Evolutionary conservation across 192 early-diverging fungal species (phyloP), one percentile per base, ranked within the genome.

Genomic region (Anaeromyces robustus): DNA sequence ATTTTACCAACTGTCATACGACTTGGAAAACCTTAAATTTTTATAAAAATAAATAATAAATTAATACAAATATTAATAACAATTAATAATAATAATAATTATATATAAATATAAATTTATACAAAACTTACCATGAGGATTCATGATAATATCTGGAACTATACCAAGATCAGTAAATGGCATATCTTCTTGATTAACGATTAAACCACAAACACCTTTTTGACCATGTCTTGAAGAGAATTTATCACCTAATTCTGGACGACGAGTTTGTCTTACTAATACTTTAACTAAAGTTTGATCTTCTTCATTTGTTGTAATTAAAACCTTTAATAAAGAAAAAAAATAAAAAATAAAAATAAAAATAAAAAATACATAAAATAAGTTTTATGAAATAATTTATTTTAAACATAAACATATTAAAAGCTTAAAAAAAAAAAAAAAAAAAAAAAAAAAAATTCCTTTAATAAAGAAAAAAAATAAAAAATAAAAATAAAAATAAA

Each of bases 1-100:
- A 99, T 96, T 86, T 99, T 97, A 77, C 97, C 97, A 4, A 99
- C 95, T 30, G 97, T 99, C 97, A 99, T 99, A 86, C 97, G 95
- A 30, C 93, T 94, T 34, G 97, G 97, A 89, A 99, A 97, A 82
- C 96, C 52, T 68, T 68, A 22, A 52, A 14, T 39, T 14, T 14
- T 39, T 12, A 6, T 14, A 39, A 39, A 39, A 14, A 12, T 39
- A 39, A 39, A 39, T 39, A 39, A 12, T 39, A 12, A 14, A 39
- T 39, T 39, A 12, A 12, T 39, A 39, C n/a, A n/a, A n/a, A n/a
- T n/a, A n/a, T n/a, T n/a, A n/a, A n/a, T n/a, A n/a, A 34, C 12
- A 7, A 34, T 34, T 34, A 34, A 34, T 12, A 34, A 7, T 34
- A 34, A 34, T 34, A 34, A 7, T 34, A 12, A 34, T 7, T 12